Conservation (phyloP, 2,329 filamentous ascomycete genomes). For the Aspergillus fijiensis region DNA sequence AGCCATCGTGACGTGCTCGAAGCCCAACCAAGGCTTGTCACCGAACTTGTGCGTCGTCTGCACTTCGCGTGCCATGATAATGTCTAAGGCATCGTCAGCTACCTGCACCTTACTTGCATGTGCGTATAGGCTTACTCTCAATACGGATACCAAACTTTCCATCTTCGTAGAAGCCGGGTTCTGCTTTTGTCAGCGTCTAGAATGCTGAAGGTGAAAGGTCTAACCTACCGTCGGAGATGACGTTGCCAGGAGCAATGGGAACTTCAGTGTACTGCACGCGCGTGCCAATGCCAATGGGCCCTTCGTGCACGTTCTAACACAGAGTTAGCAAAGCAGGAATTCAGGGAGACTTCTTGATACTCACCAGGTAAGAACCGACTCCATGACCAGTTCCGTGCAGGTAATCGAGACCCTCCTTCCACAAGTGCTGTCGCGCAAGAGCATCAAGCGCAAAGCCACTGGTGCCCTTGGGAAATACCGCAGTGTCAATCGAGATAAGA, state of each 20-base stretch:
- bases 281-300: constrained; percentile 93
- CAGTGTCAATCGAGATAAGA: constrained; percentile 81
- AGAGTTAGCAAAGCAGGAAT: constrained; percentile 18
- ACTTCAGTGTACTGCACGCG: constrained; percentile 90
- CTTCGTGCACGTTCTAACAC: constrained; percentile 82
- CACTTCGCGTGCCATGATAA: constrained; percentile 87
- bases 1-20: constrained; percentile 96
- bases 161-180: constrained; percentile 97
- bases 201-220: not conserved
- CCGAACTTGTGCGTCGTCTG: constrained; percentile 84
- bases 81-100: constrained; percentile 49
- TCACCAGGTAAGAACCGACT: constrained; percentile 78
- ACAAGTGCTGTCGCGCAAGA: constrained; percentile 85
- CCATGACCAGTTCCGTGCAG: constrained; percentile 95
- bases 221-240: constrained; percentile 71
- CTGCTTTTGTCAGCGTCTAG: constrained; percentile 38
- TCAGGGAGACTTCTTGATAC: not conserved
- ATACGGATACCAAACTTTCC: constrained; percentile 92
- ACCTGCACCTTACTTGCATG: not conserved
- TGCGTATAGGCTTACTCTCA: constrained; percentile 59
- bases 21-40: constrained; percentile 90
- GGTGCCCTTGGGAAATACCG: constrained; percentile 90
- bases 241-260: constrained; percentile 83
- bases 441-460: constrained; percentile 89
- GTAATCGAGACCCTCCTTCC: constrained; percentile 92